A percentile compares a stretch with the other conserved stretches of the same genome.
Conservation (phyloP, 2,329 filamentous ascomycete genomes). For the Calonectria pseudoturangicola region DNA sequence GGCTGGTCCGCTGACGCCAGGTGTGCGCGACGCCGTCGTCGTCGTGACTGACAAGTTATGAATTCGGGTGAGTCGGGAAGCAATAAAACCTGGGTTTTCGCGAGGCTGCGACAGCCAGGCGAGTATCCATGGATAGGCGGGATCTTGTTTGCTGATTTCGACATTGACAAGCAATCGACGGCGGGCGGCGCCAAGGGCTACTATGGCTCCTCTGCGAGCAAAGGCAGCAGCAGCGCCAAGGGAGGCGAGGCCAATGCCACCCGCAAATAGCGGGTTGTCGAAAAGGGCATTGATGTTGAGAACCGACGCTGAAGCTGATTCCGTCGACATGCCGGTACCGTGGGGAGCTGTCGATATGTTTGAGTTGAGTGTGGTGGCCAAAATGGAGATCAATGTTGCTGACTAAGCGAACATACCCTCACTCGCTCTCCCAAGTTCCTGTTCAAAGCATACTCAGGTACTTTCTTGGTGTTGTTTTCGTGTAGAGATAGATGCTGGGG, state of each 20-base stretch:
- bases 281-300: conserved; percentile 75
- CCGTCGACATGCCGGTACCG: conserved; percentile 56
- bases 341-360: conserved; percentile 48
- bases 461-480: neutral
- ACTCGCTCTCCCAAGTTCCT: neutral
- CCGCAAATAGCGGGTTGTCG: conserved; percentile 78
- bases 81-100: conserved; percentile 75
- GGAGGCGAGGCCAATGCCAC: conserved; percentile 92
- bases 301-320: conserved; percentile 57
- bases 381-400: conserved; percentile 22
- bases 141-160: conserved; percentile 95
- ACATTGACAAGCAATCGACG: conserved; percentile 94
- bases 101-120: conserved; percentile 95
- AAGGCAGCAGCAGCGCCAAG: conserved; percentile 89
- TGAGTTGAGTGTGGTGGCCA: conserved; percentile 38
- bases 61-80: conserved; percentile 74
- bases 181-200: conserved; percentile 83
- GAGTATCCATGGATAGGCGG: conserved; percentile 94
- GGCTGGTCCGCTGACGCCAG: conserved; percentile 77
- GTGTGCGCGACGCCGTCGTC: conserved; percentile 75
- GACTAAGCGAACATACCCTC: conserved; percentile 23
- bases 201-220: conserved; percentile 84
- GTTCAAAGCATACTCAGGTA: neutral
- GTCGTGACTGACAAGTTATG: conserved; percentile 77
- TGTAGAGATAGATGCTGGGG: too few relatives aligned